Conservation (phyloP, 1,139 yeast species). For the Kazachstania sp. region DNA sequence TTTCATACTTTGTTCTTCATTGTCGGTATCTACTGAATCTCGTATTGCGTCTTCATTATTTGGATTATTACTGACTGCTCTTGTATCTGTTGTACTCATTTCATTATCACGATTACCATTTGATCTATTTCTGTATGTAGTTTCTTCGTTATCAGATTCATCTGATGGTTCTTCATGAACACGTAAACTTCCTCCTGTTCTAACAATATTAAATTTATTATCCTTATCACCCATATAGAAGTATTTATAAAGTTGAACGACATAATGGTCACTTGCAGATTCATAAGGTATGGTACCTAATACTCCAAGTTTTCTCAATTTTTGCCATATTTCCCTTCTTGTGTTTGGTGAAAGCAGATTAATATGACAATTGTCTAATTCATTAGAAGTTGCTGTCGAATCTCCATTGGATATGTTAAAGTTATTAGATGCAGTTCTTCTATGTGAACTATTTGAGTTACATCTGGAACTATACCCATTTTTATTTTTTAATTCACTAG, state of each 20-base stretch:
- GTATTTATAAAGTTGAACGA: constrained; percentile 28
- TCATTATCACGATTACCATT: no score
- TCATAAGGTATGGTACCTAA: constrained; percentile 29
- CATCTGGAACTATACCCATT: neutral
- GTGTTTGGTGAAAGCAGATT: constrained; percentile 14
- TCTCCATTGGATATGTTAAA: neutral
- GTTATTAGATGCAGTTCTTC: neutral
- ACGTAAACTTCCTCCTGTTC: no score
- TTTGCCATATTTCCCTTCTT: constrained; percentile 29
- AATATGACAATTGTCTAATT: neutral
- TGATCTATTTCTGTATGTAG: no score
- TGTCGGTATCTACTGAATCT: constrained; percentile 2
- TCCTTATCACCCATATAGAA: constrained; percentile 21
- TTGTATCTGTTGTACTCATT: no score
- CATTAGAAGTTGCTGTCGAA: neutral
- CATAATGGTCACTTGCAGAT: constrained; percentile 25
- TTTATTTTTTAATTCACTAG: neutral
- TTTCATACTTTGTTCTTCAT: constrained; percentile 2
- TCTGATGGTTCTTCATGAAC: no score
- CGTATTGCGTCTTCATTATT: no score
- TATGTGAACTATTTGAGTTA: no score
- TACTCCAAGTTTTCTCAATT: constrained; percentile 26
- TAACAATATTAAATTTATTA: neutral
- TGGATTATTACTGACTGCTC: no score
- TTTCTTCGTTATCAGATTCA: no score